These are phyloP conservation scores for Chytriomyces sp. DNA, from an alignment of 192 early-diverging fungal genomes.

Conservation along the genomic window DNA sequence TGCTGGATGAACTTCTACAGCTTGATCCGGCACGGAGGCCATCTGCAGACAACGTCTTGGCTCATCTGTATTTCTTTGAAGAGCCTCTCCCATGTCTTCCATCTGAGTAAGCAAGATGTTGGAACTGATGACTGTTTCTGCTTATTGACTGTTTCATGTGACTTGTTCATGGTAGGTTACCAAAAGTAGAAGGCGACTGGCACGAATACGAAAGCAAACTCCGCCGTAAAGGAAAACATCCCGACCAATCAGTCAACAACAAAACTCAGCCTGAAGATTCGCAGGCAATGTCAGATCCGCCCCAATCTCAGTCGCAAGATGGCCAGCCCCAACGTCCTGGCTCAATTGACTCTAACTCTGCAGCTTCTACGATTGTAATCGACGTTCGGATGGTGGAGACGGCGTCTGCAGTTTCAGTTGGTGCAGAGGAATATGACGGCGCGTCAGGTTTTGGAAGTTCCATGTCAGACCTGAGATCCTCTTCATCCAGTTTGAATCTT, in stretches of 20 bases:
- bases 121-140: not conserved
- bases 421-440: not conserved
- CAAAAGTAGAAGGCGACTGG: conserved; percentile 83
- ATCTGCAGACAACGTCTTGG: conserved; percentile 18
- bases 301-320: too few relatives aligned
- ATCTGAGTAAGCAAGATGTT: conserved; percentile 17
- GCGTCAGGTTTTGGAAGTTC: not conserved
- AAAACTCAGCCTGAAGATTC: too few relatives aligned
- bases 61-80: conserved; percentile 30
- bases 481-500: not conserved
- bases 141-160: conserved; percentile 1
- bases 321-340: too few relatives aligned
- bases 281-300: too few relatives aligned
- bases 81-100: conserved; percentile 26
- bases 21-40: conserved; percentile 30
- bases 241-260: not conserved
- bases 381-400: too few relatives aligned
- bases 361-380: too few relatives aligned
- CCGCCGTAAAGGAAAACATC: conserved; percentile 58
- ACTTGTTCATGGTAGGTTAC: conserved; percentile 37
- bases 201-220: conserved; percentile 96
- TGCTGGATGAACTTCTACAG: conserved; percentile 30
- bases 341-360: too few relatives aligned
- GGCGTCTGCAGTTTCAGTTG: too few relatives aligned
- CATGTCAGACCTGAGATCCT: not conserved